These are phyloP conservation scores for Guyanaporus albipodus DNA, from an alignment of 768 basidiomycete genomes.

Conservation along the genomic window DNA sequence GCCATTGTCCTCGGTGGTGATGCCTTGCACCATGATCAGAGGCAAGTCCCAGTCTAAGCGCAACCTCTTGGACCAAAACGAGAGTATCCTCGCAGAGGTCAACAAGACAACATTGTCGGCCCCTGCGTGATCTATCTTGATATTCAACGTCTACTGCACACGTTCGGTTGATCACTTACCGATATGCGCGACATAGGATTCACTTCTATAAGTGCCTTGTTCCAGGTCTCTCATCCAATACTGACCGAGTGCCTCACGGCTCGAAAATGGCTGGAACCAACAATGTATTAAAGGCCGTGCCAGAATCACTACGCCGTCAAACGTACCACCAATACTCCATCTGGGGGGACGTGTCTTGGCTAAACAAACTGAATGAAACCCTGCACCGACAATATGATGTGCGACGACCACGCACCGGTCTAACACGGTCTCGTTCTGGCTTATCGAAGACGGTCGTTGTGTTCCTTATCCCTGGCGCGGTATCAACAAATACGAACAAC, in stretches of 20 bases:
- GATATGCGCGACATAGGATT: conserved; percentile 89
- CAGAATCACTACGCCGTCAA: background rate
- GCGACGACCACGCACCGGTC: conserved; percentile 51
- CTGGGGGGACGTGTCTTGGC: conserved; percentile 83
- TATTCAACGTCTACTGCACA: conserved; percentile 8
- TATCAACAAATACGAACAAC: conserved; percentile 4
- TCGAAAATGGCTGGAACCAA: conserved; percentile 69
- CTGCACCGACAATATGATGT: background rate
- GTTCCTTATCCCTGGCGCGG: conserved; percentile 80
- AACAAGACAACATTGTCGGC: conserved; percentile 78
- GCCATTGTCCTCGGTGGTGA: conserved; percentile 87
- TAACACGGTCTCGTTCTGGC: conserved; percentile 80
- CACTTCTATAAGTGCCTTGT: conserved; percentile 78
- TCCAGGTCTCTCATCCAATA: conserved; percentile 97
- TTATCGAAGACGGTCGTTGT: conserved; percentile 98
- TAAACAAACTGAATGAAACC: conserved; percentile 26
- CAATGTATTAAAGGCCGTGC: background rate
- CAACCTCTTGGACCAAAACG: conserved; percentile 82
- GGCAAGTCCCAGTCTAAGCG: conserved; percentile 90
- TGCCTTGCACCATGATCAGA: conserved; percentile 79
- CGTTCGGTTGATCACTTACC: conserved; percentile 45
- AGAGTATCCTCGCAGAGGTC: conserved; percentile 73
- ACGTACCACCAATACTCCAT: conserved; percentile 83
- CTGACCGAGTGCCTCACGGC: conserved; percentile 89
- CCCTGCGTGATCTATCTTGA: conserved; percentile 59